Base-by-base conservation (phyloP, 192 early-diverging fungal species). In the Coemansia sp. region DNA sequence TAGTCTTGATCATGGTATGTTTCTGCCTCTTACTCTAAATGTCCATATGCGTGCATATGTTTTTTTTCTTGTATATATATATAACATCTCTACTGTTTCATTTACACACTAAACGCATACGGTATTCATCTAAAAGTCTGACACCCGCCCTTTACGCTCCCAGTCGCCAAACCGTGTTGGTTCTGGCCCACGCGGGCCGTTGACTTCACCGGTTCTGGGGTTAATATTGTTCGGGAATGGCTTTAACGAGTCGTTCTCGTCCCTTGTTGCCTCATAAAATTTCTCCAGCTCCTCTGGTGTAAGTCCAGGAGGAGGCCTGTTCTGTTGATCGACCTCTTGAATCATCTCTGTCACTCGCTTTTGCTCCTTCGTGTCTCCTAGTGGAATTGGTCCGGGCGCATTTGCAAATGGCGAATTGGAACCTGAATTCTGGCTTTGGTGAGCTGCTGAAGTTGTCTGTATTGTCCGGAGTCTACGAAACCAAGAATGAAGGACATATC, bases 141-240 rank as follows among this genome's bases (percentile, higher is more conserved):
- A 88, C 25, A 89, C 88, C 6, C 90, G 77, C 1, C 89, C 91
- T 41, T 88, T 90, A 56, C 88, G 78, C 68, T 93, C 91, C 91
- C 91, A 93, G 68, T 93, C 91, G 24, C 89, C 88, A 64, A 87
- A 93, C 9, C 91, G 84, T 7, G 91, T 93, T 4, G 91, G 91
- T 59, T 93, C 91, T 19, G 86, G 84, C 14, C 91, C 91, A 55
- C 83, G 86, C 14, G 91, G 91, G 0, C 91, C 91, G 22, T 87
- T 85, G 44, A 86, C 64, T 73, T 93, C 91, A 22, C 87, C 87
- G 10, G 91, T 91, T 2, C 44, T 52, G 12, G 91, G 89, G 51
- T 92, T 92, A 47, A 76, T 76, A 60, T 87, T 84, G 51, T 86
- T 82, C 58, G 86, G 85, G 63, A 88, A 90, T 28, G 74, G 69